Conservation (phyloP, 2,329 filamentous ascomycete species). For the Colletotrichum shisoi region DNA sequence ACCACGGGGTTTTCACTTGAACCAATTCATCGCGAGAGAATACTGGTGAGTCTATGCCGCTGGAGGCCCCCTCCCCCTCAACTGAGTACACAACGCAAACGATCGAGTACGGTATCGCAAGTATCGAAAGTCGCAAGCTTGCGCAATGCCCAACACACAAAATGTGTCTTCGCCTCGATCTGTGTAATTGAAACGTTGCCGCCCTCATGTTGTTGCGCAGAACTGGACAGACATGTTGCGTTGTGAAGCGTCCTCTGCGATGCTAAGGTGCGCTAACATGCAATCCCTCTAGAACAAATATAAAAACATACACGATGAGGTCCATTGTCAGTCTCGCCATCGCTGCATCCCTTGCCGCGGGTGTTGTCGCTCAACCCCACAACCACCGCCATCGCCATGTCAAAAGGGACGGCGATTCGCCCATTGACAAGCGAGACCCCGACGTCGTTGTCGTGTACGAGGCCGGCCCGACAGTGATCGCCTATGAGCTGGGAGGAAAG, state of each 20-base stretch:
- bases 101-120: neutral
- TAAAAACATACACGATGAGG: slow-evolving; percentile 54
- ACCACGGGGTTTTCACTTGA: slow-evolving; percentile 17
- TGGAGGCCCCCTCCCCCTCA: neutral
- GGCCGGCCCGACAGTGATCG: slow-evolving; percentile 68
- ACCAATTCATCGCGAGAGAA: slow-evolving; percentile 23
- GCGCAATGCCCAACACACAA: neutral
- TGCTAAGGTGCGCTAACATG: slow-evolving; percentile 23
- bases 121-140: neutral
- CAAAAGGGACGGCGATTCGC: slow-evolving; percentile 59
- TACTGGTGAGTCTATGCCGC: slow-evolving; percentile 21
- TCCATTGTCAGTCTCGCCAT: slow-evolving; percentile 58
- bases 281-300: slow-evolving; percentile 11
- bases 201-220: neutral
- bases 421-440: slow-evolving; percentile 58
- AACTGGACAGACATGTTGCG: neutral
- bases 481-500: slow-evolving; percentile 75
- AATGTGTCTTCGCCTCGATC: neutral
- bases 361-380: slow-evolving; percentile 66
- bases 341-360: slow-evolving; percentile 61
- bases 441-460: slow-evolving; percentile 63
- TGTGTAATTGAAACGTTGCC: neutral
- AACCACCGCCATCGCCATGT: slow-evolving; percentile 67
- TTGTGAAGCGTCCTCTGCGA: neutral
- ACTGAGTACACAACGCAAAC: neutral